Percentiles rank a stretch among this genome's conserved stretches.
phyloP scores from a whole-genome alignment of 441 rosid genomes.

The Brassica hybrid region DNA sequence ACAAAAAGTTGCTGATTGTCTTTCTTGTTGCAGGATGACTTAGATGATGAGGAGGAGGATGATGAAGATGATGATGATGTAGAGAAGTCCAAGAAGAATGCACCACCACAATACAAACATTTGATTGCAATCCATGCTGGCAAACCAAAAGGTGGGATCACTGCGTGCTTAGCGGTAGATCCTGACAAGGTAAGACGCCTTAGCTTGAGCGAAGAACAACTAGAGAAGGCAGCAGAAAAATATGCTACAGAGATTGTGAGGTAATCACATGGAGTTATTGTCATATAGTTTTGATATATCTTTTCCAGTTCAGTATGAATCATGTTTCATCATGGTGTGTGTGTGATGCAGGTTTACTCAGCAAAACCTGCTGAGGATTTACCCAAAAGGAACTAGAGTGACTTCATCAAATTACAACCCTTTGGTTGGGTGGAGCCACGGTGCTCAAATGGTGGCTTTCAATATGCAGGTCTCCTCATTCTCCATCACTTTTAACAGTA shows the following conservation, averaged over 20 bases:
- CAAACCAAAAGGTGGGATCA: conserved; percentile 85
- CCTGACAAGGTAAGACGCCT: conserved; percentile 82
- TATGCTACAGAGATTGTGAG: conserved; percentile 72
- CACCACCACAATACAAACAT: conserved; percentile 63
- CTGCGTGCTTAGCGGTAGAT: conserved; percentile 64
- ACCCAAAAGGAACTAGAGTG: conserved; percentile 84
- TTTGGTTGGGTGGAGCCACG: conserved; percentile 88
- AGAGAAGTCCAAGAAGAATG: conserved; percentile 47
- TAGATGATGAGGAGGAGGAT: conserved; percentile 39
- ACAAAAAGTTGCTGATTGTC: neutral
- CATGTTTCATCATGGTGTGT: conserved; percentile 22
- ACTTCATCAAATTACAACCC: conserved; percentile 96
- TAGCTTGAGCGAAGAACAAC: conserved; percentile 83
- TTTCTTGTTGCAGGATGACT: conserved; percentile 50
- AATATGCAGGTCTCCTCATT: conserved; percentile 84
- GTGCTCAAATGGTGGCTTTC: conserved; percentile 99
- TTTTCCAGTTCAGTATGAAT: conserved; percentile 50
- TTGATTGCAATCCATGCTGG: conserved; percentile 90
- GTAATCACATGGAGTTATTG: conserved; percentile 45
- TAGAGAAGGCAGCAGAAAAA: conserved; percentile 67
- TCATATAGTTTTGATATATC: conserved; percentile 27
- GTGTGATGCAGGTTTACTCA: conserved; percentile 78
- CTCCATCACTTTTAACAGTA: neutral
- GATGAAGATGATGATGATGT: conserved; percentile 45
- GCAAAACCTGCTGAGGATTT: conserved; percentile 77